These are phyloP conservation scores for Zymoseptoria crescenta DNA, from an alignment of 2,329 filamentous ascomycete species.

Conservation along the genomic window DNA sequence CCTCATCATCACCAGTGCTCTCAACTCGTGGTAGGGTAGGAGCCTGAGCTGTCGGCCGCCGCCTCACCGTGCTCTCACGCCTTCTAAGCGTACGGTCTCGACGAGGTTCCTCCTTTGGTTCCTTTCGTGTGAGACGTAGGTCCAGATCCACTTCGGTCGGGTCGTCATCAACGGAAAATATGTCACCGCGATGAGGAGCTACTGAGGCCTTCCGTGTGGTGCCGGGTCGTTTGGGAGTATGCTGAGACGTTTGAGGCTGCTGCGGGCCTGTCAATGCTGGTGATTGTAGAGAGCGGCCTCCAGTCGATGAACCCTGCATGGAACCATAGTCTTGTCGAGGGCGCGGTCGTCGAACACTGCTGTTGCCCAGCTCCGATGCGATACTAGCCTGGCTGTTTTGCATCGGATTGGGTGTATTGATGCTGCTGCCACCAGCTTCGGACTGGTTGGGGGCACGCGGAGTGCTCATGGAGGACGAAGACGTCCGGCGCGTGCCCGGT, in stretches of 20 bases:
- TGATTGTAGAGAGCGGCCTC: constrained; percentile 3
- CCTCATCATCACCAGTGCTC: constrained; percentile 41
- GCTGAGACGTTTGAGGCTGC: constrained; percentile 11
- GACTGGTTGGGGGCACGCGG: constrained; percentile 13
- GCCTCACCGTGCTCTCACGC: constrained; percentile 45
- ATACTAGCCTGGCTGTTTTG: constrained; percentile 22
- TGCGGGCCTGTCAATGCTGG: neutral
- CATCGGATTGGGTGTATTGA: constrained; percentile 14
- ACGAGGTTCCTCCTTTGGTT: constrained; percentile 14
- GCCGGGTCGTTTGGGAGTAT: constrained; percentile 58
- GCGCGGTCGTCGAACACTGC: constrained; percentile 14
- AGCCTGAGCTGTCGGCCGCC: constrained; percentile 39
- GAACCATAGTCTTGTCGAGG: constrained; percentile 26
- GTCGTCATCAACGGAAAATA: constrained; percentile 90
- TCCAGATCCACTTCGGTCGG: constrained; percentile 70
- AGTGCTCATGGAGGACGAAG: constrained; percentile 13
- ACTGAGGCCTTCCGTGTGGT: constrained; percentile 67
- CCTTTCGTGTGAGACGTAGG: constrained; percentile 37
- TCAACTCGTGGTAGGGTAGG: constrained; percentile 43
- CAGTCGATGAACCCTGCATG: constrained; percentile 17
- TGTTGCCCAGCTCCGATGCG: constrained; percentile 10
- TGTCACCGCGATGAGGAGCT: constrained; percentile 69
- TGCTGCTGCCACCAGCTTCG: constrained; percentile 10
- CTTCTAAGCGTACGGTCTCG: constrained; percentile 35
- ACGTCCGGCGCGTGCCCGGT: constrained; percentile 19